Conservation (phyloP, 2,329 filamentous ascomycete species). For the Metarhizium robertsii region DNA sequence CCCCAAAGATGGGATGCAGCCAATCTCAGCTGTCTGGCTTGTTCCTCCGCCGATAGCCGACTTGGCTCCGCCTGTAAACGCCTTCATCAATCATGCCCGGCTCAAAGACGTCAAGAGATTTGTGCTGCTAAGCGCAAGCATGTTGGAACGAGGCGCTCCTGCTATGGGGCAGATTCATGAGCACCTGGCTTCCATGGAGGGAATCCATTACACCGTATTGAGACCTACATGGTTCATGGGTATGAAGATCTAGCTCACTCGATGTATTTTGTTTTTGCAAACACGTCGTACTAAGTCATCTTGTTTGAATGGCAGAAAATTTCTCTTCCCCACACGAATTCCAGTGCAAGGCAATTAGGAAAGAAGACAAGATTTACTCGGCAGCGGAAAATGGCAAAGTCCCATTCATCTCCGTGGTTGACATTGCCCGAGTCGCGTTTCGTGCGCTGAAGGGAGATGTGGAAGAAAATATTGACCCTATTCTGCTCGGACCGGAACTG, state of each 20-base stretch:
- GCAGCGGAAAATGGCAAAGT: not conserved
- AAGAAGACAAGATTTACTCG: not conserved
- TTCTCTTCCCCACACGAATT: too few relatives aligned
- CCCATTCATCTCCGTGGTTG: not conserved
- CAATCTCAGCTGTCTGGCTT: too few relatives aligned
- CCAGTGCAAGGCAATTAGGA: not conserved
- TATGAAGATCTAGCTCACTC: too few relatives aligned
- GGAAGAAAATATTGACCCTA: not conserved
- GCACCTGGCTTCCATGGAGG: not conserved
- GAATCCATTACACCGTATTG: too few relatives aligned
- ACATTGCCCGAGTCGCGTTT: slow-evolving; percentile 1
- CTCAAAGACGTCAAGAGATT: not conserved
- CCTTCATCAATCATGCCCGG: not conserved
- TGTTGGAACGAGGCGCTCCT: not conserved
- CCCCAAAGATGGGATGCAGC: too few relatives aligned
- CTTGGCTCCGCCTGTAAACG: not conserved
- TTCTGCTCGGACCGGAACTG: too few relatives aligned
- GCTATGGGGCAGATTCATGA: slow-evolving; percentile 1
- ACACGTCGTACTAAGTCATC: too few relatives aligned
- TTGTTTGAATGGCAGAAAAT: too few relatives aligned
- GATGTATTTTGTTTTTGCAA: too few relatives aligned
- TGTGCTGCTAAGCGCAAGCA: slow-evolving; percentile 1
- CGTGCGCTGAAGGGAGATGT: not conserved
- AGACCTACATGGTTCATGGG: too few relatives aligned
- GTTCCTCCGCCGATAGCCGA: not conserved